Evolutionary conservation across 1,284 basidiomycete genomes (phyloP).

Genomic region (Prillingera fragicola): DNA sequence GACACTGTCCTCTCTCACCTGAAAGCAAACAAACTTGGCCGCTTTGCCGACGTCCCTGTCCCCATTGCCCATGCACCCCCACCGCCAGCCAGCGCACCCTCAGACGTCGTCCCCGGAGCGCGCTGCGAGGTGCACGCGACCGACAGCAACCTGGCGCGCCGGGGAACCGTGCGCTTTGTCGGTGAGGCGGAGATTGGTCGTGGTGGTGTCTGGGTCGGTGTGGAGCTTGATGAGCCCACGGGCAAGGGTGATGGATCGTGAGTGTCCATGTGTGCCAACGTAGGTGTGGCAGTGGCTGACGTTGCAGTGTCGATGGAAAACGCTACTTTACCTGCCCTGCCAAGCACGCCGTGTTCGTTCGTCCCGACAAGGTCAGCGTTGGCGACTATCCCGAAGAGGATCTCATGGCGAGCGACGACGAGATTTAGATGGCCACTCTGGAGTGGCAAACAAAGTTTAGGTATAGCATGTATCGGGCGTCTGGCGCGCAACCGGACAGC

Average conservation of each 20-base stretch:
- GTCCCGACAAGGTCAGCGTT: constrained; percentile 71
- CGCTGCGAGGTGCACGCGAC: constrained; percentile 68
- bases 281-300: not conserved
- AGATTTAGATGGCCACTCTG: constrained; percentile 55
- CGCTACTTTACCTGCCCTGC: constrained; percentile 74
- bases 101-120: constrained; percentile 54
- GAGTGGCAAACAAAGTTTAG: not conserved
- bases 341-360: constrained; percentile 80
- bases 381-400: constrained; percentile 85
- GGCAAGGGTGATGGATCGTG: constrained; percentile 94
- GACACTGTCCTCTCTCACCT: constrained; percentile 91
- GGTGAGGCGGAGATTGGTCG: constrained; percentile 70
- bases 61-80: constrained; percentile 25
- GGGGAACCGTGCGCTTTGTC: constrained; percentile 79
- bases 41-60: constrained; percentile 59
- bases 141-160: constrained; percentile 61
- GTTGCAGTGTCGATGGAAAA: constrained; percentile 75
- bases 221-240: constrained; percentile 93
- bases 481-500: no score
- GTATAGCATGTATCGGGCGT: not conserved
- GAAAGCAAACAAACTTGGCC: constrained; percentile 78
- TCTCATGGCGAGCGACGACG: constrained; percentile 60
- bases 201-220: constrained; percentile 69
- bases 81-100: constrained; percentile 21
- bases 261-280: constrained; percentile 48